Conservation (phyloP, 129 eudicot genomes). For the Artemisia argyi region DNA sequence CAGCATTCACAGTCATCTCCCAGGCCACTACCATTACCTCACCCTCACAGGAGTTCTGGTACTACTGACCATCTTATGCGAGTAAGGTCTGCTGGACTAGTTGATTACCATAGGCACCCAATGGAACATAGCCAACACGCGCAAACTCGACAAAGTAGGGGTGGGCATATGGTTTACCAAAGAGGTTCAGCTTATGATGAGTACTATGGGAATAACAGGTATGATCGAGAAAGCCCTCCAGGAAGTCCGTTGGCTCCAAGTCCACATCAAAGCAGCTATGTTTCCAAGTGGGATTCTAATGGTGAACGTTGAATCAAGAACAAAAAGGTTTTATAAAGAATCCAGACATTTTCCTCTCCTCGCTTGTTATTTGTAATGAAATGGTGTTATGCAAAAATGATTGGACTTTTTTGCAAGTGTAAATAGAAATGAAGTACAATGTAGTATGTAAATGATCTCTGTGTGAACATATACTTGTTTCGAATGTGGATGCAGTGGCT, state of each 20-base stretch:
- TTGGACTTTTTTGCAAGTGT: no score
- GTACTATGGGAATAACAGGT: conserved; percentile 25
- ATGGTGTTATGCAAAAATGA: no score
- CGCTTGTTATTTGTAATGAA: no score
- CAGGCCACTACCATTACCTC: conserved; percentile 36
- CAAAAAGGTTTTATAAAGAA: not conserved
- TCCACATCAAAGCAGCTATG: conserved; percentile 25
- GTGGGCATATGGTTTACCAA: conserved; percentile 34
- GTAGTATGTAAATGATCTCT: no score
- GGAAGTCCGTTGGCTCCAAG: conserved; percentile 38
- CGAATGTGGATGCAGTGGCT: no score
- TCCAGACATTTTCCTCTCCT: no score
- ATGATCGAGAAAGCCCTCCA: conserved; percentile 42
- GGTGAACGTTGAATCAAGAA: conserved; percentile 25
- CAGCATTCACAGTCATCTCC: conserved; percentile 16
- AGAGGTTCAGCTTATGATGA: conserved; percentile 45
- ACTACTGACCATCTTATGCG: conserved; percentile 39
- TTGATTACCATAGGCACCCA: conserved; percentile 46
- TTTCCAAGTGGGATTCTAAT: conserved; percentile 25
- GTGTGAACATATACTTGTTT: no score
- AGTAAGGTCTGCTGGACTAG: conserved; percentile 42
- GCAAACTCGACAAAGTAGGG: conserved; percentile 25
- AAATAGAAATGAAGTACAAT: no score
- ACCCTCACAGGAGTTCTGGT: conserved; percentile 23
- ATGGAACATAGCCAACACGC: conserved; percentile 30